Evolutionary conservation across 2,329 filamentous ascomycete species (phyloP).

Genomic region (Beauveria australis): DNA sequence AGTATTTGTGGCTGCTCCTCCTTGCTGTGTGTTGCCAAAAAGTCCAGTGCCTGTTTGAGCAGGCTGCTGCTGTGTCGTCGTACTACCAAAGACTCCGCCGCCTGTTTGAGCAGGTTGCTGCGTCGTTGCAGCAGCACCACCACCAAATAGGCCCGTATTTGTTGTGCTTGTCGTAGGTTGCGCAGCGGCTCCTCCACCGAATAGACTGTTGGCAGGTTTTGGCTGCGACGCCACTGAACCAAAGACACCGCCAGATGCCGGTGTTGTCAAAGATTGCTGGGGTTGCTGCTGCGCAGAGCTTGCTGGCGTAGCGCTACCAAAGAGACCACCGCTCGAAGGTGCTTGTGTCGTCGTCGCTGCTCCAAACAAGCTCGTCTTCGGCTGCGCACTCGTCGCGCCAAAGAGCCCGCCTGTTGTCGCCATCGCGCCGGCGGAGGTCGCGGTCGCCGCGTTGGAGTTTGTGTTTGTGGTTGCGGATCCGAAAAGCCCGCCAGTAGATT

Average conservation of each 20-base stretch:
- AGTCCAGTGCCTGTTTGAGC: slow-evolving; percentile 21
- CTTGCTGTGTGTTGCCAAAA: slow-evolving; percentile 21
- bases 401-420: slow-evolving; percentile 31
- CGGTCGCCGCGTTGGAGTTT: slow-evolving; percentile 18
- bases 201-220: slow-evolving; percentile 19
- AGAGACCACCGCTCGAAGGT: slow-evolving; percentile 16
- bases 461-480: slow-evolving; percentile 23
- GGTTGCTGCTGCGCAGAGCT: slow-evolving; percentile 16
- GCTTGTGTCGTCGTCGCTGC: slow-evolving; percentile 17
- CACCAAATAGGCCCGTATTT: slow-evolving; percentile 21
- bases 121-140: neutral
- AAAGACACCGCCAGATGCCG: slow-evolving; percentile 18
- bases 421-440: slow-evolving; percentile 20
- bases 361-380: slow-evolving; percentile 25
- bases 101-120: slow-evolving; percentile 8
- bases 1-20: slow-evolving; percentile 9
- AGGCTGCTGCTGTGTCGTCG: neutral
- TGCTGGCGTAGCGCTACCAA: slow-evolving; percentile 20
- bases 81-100: slow-evolving; percentile 21
- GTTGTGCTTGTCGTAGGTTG: slow-evolving; percentile 16
- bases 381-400: slow-evolving; percentile 19
- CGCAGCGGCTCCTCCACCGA: slow-evolving; percentile 14
- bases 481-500: slow-evolving; percentile 29
- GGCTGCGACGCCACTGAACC: slow-evolving; percentile 14
- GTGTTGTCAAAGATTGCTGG: slow-evolving; percentile 16